Percentiles rank a stretch among this genome's conserved stretches.
Evolutionary conservation across 1,284 basidiomycete genomes (phyloP).

Genomic region (Somion occarium): DNA sequence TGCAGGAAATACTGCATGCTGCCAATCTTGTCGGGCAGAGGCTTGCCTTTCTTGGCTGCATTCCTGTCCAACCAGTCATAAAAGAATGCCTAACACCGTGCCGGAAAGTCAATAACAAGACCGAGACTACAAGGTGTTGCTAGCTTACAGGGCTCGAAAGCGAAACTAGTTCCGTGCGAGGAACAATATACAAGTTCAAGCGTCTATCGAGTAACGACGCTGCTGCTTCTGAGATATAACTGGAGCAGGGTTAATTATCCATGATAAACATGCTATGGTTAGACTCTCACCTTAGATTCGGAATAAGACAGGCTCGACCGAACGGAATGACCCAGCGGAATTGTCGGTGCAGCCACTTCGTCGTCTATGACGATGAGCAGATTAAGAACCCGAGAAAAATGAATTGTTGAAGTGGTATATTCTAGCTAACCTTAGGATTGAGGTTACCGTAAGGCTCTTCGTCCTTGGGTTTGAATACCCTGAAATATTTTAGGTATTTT

Average conservation of each 20-base stretch:
- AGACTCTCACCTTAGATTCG: conserved; percentile 65
- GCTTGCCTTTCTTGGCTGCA: conserved; percentile 75
- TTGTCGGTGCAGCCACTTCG: conserved; percentile 87
- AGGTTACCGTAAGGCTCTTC: conserved; percentile 82
- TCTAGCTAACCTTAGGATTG: conserved; percentile 79
- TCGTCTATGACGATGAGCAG: conserved; percentile 46
- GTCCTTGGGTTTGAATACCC: conserved; percentile 88
- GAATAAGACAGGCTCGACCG: conserved; percentile 80
- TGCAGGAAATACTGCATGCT: conserved; percentile 88
- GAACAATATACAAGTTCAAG: conserved; percentile 77
- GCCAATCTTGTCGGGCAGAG: conserved; percentile 81
- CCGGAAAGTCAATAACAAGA: background rate
- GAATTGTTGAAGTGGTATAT: too few relatives aligned
- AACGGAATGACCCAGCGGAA: conserved; percentile 85
- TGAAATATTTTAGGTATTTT: conserved; percentile 24
- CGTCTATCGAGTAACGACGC: conserved; percentile 82
- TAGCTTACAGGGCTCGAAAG: conserved; percentile 70
- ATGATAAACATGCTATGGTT: too few relatives aligned
- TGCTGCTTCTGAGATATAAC: conserved; percentile 75
- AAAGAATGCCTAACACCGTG: conserved; percentile 64
- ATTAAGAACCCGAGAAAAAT: too few relatives aligned
- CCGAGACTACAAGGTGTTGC: too few relatives aligned
- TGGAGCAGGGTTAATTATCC: conserved; percentile 18
- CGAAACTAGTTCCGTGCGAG: conserved; percentile 79
- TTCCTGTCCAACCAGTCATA: conserved; percentile 85